These are phyloP conservation scores for Dioszegia hungarica DNA, from an alignment of 768 basidiomycete species.

Conservation along the genomic window DNA sequence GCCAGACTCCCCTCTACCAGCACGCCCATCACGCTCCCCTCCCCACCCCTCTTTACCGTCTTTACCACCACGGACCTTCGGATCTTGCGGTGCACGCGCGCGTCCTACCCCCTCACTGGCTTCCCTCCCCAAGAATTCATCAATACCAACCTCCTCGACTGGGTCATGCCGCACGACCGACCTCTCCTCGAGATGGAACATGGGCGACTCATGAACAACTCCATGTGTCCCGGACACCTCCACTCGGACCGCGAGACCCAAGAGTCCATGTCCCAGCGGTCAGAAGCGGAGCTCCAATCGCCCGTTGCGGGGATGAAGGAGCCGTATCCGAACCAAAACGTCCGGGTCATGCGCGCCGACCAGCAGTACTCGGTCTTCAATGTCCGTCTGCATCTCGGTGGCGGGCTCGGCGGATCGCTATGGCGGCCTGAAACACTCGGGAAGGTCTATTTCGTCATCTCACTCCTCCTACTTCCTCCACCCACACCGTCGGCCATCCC, in stretches of 20 bases:
- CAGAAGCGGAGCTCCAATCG: slow-evolving; percentile 26
- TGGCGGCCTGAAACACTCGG: slow-evolving; percentile 22
- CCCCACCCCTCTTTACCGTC: slow-evolving; percentile 27
- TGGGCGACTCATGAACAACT: slow-evolving; percentile 16
- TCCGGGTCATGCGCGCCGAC: slow-evolving; percentile 28
- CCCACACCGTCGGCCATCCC: not conserved
- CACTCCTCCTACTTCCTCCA: not conserved
- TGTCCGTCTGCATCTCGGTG: slow-evolving; percentile 39
- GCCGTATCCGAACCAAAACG: slow-evolving; percentile 40
- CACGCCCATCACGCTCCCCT: not conserved
- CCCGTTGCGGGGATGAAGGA: slow-evolving; percentile 44
- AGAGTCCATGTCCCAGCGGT: slow-evolving; percentile 20
- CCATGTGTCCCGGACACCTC: slow-evolving; percentile 14
- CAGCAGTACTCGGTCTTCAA: slow-evolving; percentile 29
- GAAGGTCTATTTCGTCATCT: slow-evolving; percentile 3
- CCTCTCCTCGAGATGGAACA: slow-evolving; percentile 26
- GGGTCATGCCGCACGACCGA: slow-evolving; percentile 34
- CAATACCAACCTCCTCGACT: slow-evolving; percentile 30
- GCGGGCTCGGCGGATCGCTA: slow-evolving; percentile 33
- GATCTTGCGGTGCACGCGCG: slow-evolving; percentile 26
- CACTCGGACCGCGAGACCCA: slow-evolving; percentile 23
- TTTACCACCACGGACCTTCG: slow-evolving; percentile 41
- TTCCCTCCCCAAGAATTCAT: slow-evolving; percentile 37
- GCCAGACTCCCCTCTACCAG: not conserved
- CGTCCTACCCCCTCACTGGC: slow-evolving; percentile 29